A percentile compares a stretch with the other conserved stretches of the same genome.
phyloP scores from a whole-genome alignment of 2,329 filamentous ascomycete genomes.

The Sphaceloma murrayae region DNA sequence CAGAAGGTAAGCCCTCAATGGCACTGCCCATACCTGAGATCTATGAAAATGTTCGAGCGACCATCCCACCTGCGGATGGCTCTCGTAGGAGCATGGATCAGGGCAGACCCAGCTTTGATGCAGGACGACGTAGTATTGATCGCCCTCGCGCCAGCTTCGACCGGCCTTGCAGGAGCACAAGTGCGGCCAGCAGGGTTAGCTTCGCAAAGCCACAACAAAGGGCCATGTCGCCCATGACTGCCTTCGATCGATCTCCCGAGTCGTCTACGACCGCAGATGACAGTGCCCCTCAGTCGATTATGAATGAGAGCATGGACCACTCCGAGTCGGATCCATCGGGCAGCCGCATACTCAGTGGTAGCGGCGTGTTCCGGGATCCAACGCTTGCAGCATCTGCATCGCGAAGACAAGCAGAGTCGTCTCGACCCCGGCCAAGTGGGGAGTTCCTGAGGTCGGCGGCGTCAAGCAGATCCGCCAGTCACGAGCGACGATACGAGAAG shows the following conservation, averaged over 20 bases:
- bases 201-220: constrained; percentile 41
- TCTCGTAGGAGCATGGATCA: constrained; percentile 37
- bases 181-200: constrained; percentile 46
- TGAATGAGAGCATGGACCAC: constrained; percentile 47
- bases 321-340: constrained; percentile 64
- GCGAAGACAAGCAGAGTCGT: constrained; percentile 18
- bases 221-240: constrained; percentile 41
- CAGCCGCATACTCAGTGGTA: constrained; percentile 80
- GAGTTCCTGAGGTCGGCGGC: constrained; percentile 8
- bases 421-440: constrained; percentile 1
- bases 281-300: constrained; percentile 19
- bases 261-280: constrained; percentile 49
- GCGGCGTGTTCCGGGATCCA: constrained; percentile 78
- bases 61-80: constrained; percentile 35
- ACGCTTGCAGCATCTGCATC: constrained; percentile 41
- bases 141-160: constrained; percentile 29
- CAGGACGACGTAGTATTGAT: constrained; percentile 28
- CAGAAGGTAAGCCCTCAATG: constrained; percentile 12
- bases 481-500: constrained; percentile 7
- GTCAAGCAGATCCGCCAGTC: constrained; percentile 8
- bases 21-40: constrained; percentile 23
- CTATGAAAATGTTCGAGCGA: constrained; percentile 35
- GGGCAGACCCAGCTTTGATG: constrained; percentile 32
- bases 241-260: constrained; percentile 56
- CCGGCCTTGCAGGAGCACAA: constrained; percentile 51